Conservation (phyloP, 2,329 filamentous ascomycete genomes). For the Talaromyces funiculosus region DNA sequence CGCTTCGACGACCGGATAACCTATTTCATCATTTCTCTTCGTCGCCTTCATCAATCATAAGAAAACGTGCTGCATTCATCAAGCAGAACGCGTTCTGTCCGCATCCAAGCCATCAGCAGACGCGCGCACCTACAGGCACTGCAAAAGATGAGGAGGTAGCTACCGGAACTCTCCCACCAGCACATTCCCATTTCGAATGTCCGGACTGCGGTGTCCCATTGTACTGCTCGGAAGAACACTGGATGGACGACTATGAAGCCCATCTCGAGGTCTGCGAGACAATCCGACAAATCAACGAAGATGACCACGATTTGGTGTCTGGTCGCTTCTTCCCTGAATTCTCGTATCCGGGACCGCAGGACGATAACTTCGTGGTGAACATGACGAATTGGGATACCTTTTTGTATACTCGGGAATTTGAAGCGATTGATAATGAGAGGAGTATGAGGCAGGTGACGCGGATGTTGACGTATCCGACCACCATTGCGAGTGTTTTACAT, state of each 20-base stretch:
- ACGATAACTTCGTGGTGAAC: conserved; percentile 89
- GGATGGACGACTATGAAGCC: conserved; percentile 90
- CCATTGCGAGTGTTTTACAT: conserved; percentile 84
- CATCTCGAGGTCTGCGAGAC: conserved; percentile 92
- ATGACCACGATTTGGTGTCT: conserved; percentile 89
- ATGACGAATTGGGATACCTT: conserved; percentile 99
- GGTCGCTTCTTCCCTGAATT: conserved; percentile 92
- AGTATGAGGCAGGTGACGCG: conserved; percentile 89
- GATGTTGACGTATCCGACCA: conserved; percentile 87
- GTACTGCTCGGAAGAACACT: conserved; percentile 90
- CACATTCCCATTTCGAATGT: conserved; percentile 88
- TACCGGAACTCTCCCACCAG: conserved; percentile 54
- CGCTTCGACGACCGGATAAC: conserved; percentile 63
- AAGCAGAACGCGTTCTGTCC: conserved; percentile 90
- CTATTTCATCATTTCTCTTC: conserved; percentile 89
- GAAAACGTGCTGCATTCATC: conserved; percentile 82
- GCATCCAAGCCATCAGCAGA: conserved; percentile 78
- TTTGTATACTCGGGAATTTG: conserved; percentile 84
- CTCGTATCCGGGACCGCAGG: conserved; percentile 78
- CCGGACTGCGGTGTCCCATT: conserved; percentile 92
- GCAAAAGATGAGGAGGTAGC: conserved; percentile 52
- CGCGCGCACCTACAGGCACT: conserved; percentile 61
- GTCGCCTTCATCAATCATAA: conserved; percentile 83
- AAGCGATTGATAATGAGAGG: conserved; percentile 84
- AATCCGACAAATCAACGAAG: conserved; percentile 88